These are phyloP conservation scores for Dissophora globulifera DNA, from an alignment of 192 early-diverging fungal species.

Conservation along the genomic window DNA sequence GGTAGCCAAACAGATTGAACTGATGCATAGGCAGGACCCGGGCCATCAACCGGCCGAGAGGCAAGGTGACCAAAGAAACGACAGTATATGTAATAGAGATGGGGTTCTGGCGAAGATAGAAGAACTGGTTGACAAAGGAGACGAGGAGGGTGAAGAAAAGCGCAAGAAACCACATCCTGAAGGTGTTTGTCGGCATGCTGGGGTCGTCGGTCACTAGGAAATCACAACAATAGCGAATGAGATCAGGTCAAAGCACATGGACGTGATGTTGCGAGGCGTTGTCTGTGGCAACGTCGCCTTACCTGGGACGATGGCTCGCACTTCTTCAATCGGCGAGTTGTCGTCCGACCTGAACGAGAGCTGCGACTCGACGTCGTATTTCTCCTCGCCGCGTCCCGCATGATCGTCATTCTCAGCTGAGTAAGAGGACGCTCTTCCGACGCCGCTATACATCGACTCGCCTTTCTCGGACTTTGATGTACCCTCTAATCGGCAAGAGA, in stretches of 20 bases:
- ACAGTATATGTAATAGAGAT: slow-evolving; percentile 29
- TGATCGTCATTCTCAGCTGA: neutral
- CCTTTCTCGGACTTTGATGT: neutral
- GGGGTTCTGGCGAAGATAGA: slow-evolving; percentile 52
- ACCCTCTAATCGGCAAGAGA: too few relatives aligned
- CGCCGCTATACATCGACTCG: neutral
- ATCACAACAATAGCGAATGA: neutral
- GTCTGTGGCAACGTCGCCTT: neutral
- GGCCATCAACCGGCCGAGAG: slow-evolving; percentile 40
- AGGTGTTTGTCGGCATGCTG: slow-evolving; percentile 55
- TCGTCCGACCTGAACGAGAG: slow-evolving; percentile 21
- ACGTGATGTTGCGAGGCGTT: too few relatives aligned
- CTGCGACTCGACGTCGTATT: slow-evolving; percentile 20
- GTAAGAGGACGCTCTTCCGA: neutral
- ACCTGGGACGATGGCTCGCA: slow-evolving; percentile 53
- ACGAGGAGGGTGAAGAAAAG: slow-evolving; percentile 31
- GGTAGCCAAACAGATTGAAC: slow-evolving; percentile 9
- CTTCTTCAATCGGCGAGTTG: slow-evolving; percentile 56
- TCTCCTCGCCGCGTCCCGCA: neutral
- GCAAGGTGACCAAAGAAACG: slow-evolving; percentile 20
- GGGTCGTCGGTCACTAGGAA: slow-evolving; percentile 51
- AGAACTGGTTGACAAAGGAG: slow-evolving; percentile 55
- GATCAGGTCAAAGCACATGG: too few relatives aligned
- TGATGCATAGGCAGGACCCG: slow-evolving; percentile 18
- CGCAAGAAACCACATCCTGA: slow-evolving; percentile 59